A percentile compares a stretch with the other conserved stretches of the same genome.
Evolutionary conservation across 805 yeast genomes (phyloP).

Genomic region (Zygosaccharomyces siamensis): DNA sequence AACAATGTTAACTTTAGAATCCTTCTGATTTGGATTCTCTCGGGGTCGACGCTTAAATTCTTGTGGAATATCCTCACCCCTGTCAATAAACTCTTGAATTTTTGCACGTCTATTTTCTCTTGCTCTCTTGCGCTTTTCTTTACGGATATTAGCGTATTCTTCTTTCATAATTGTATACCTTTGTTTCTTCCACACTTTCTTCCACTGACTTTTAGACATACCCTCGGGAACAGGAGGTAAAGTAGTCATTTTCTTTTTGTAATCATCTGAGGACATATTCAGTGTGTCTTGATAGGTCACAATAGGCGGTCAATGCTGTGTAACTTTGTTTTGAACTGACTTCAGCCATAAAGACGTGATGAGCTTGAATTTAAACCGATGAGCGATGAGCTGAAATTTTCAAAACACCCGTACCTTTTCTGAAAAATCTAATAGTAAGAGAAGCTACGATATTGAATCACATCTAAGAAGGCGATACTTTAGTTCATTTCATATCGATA

Average conservation of each 20-base stretch:
- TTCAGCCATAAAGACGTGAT: neutral
- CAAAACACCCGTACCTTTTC: conserved; percentile 1
- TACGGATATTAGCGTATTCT: conserved; percentile 49
- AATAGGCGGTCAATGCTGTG: neutral
- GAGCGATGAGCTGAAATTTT: conserved; percentile 7
- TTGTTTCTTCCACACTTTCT: conserved; percentile 55
- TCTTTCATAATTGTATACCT: conserved; percentile 62
- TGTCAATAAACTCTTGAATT: conserved; percentile 34
- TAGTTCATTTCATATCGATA: too few species aligned
- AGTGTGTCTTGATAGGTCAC: too few species aligned
- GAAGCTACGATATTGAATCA: too few species aligned
- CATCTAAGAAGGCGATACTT: too few species aligned
- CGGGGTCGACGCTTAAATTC: conserved; percentile 38
- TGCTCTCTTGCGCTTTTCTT: conserved; percentile 49
- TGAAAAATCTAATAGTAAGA: neutral
- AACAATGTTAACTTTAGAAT: conserved; percentile 51
- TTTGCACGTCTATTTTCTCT: conserved; percentile 39
- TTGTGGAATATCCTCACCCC: conserved; percentile 40
- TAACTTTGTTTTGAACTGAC: too few species aligned
- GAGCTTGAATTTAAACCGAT: conserved; percentile 11
- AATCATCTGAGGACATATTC: conserved; percentile 5
- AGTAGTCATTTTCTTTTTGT: conserved; percentile 12
- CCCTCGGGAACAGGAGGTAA: conserved; percentile 64
- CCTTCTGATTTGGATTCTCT: conserved; percentile 40
- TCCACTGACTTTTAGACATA: conserved; percentile 83